These are phyloP conservation scores for Vitis hybrid DNA, from an alignment of 177 flowering plant species.

Conservation along the genomic window DNA sequence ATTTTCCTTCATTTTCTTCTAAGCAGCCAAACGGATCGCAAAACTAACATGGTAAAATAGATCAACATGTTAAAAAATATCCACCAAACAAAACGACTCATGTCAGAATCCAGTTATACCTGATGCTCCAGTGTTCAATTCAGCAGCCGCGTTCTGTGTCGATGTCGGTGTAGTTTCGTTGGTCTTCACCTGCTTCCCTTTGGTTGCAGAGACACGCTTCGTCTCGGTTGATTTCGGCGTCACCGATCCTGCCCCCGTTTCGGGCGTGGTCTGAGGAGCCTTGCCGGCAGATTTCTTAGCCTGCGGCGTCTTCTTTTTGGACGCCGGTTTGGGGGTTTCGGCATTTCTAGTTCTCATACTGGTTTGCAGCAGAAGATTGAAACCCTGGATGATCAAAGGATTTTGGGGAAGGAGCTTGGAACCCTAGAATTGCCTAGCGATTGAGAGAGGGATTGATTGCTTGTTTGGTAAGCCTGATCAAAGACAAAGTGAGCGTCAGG, in stretches of 20 bases:
- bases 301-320: slow-evolving; percentile 32
- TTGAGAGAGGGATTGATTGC: background rate
- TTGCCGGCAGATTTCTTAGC: slow-evolving; percentile 33
- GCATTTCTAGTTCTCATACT: slow-evolving; percentile 34
- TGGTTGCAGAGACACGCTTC: slow-evolving; percentile 13
- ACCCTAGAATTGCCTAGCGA: background rate
- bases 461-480: background rate
- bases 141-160: slow-evolving; percentile 6
- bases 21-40: too few relatives aligned
- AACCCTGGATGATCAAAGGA: background rate
- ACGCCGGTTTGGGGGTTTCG: slow-evolving; percentile 17
- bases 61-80: too few relatives aligned
- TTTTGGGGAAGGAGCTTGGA: background rate
- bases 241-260: slow-evolving; percentile 9
- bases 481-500: background rate
- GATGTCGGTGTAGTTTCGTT: slow-evolving; percentile 11
- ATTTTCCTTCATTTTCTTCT: too few relatives aligned
- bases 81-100: too few relatives aligned
- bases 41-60: too few relatives aligned
- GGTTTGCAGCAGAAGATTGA: background rate
- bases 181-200: slow-evolving; percentile 20
- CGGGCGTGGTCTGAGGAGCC: slow-evolving; percentile 20
- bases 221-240: slow-evolving; percentile 17
- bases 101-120: slow-evolving; percentile 9
- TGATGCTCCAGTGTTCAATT: slow-evolving; percentile 14